These are phyloP conservation scores for Tuber brumale DNA, from an alignment of 495 filamentous ascomycete genomes.

Conservation along the genomic window DNA sequence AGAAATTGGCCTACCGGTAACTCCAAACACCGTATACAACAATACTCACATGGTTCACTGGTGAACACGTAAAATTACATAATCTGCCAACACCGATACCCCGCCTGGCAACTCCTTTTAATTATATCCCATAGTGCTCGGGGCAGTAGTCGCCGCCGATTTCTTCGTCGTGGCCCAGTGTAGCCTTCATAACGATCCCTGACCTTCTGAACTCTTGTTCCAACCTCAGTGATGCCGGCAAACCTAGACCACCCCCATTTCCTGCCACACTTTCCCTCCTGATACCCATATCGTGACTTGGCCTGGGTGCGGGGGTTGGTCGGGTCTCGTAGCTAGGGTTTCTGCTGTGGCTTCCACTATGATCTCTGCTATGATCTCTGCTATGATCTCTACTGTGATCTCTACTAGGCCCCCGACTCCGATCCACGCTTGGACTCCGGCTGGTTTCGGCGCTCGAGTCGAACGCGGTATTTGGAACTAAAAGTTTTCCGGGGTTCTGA, in stretches of 20 bases:
- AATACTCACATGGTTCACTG: background rate
- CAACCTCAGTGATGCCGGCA: constrained; percentile 10
- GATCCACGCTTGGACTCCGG: background rate
- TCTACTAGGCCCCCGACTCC: background rate
- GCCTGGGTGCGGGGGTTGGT: background rate
- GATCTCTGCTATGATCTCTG: no score
- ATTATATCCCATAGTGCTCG: background rate
- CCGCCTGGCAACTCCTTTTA: background rate
- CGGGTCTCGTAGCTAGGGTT: background rate
- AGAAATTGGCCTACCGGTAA: background rate
- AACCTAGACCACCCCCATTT: constrained; percentile 7
- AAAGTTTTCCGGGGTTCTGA: background rate
- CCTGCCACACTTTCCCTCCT: constrained; percentile 5
- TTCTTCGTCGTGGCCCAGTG: constrained; percentile 16
- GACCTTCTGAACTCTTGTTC: constrained; percentile 21
- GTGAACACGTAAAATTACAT: background rate
- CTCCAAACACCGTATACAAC: background rate
- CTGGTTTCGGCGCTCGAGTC: background rate
- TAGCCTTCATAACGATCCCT: constrained; percentile 20
- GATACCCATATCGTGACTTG: background rate
- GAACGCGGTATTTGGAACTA: constrained; percentile 3
- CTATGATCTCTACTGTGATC: background rate
- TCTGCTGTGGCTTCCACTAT: background rate
- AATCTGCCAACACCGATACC: background rate
- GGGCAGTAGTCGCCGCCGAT: constrained; percentile 4